Evolutionary conservation across 495 filamentous ascomycete species (phyloP).

Genomic region (Hyaloscypha bicolor): DNA sequence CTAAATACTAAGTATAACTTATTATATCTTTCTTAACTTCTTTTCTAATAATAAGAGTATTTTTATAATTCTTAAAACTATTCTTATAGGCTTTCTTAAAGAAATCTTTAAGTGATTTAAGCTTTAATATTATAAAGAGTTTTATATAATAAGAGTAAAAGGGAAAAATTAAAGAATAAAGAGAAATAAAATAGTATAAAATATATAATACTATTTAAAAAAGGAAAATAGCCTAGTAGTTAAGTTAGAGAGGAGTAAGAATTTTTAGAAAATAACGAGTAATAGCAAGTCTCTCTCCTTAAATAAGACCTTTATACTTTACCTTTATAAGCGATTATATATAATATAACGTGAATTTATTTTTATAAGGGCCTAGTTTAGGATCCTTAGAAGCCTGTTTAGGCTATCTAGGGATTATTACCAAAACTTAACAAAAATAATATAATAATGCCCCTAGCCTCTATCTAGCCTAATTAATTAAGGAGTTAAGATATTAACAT

Average conservation of each 20-base stretch:
- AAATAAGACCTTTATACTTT: slow-evolving; percentile 15
- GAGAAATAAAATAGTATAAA: slow-evolving; percentile 10
- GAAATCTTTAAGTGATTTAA: not conserved
- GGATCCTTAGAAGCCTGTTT: too few relatives aligned
- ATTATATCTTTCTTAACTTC: too few relatives aligned
- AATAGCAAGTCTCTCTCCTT: slow-evolving; percentile 24
- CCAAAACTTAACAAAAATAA: slow-evolving; percentile 25
- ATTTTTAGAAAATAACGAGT: slow-evolving; percentile 23
- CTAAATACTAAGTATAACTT: too few relatives aligned
- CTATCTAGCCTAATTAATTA: slow-evolving; percentile 13
- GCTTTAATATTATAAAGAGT: slow-evolving; percentile 1
- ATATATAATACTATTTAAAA: slow-evolving; percentile 14
- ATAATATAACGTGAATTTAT: slow-evolving; percentile 22
- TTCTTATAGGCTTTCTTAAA: slow-evolving; percentile 2
- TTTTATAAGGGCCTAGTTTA: too few relatives aligned
- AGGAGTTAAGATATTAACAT: slow-evolving; percentile 4
- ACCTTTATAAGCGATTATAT: slow-evolving; percentile 13
- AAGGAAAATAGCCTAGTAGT: slow-evolving; percentile 21
- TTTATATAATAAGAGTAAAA: not conserved
- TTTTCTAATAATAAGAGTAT: too few relatives aligned
- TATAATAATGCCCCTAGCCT: slow-evolving; percentile 17
- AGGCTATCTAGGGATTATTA: slow-evolving; percentile 16
- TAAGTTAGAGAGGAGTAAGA: slow-evolving; percentile 19
- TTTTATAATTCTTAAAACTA: not conserved
- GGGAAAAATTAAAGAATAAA: slow-evolving; percentile 13